These are phyloP conservation scores for Gloeopeniophorella convolvens DNA, from an alignment of 768 basidiomycete genomes.

Conservation along the genomic window DNA sequence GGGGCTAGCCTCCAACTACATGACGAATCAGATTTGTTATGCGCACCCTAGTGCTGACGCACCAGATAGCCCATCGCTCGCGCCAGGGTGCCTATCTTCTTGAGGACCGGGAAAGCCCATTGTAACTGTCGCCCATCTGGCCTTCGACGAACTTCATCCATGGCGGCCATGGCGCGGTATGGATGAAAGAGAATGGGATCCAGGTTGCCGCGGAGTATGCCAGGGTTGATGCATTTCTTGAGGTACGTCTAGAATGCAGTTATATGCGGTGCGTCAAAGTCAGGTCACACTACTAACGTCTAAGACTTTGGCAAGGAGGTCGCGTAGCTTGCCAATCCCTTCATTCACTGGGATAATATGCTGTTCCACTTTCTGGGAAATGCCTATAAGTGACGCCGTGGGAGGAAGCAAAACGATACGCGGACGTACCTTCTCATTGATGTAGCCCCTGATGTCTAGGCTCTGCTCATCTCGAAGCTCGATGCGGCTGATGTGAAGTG, in stretches of 20 bases:
- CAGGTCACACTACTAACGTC: conserved; percentile 40
- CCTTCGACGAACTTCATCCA: conserved; percentile 30
- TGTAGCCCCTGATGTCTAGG: conserved; percentile 77
- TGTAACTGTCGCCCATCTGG: conserved; percentile 27
- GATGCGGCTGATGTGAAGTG: conserved; percentile 89
- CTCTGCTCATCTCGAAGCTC: conserved; percentile 92
- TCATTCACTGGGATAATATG: conserved; percentile 72
- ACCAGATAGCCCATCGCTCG: conserved; percentile 88
- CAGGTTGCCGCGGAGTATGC: conserved; percentile 41
- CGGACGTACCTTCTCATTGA: conserved; percentile 70
- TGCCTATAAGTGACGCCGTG: neutral
- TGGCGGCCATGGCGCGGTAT: conserved; percentile 45
- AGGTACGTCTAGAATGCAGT: neutral
- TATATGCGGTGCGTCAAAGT: neutral
- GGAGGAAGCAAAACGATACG: neutral
- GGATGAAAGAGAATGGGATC: conserved; percentile 63
- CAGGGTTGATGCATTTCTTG: conserved; percentile 17
- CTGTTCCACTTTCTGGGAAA: conserved; percentile 57
- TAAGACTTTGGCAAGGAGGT: conserved; percentile 67
- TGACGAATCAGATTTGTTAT: conserved; percentile 1
- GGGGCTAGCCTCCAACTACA: conserved; percentile 76
- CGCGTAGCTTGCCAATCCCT: conserved; percentile 57
- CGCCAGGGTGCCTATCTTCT: conserved; percentile 54
- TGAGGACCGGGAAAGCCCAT: conserved; percentile 48
- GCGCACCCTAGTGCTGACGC: conserved; percentile 24